phyloP scores from a whole-genome alignment of 208 protist species.

The Leishmania arabica region DNA sequence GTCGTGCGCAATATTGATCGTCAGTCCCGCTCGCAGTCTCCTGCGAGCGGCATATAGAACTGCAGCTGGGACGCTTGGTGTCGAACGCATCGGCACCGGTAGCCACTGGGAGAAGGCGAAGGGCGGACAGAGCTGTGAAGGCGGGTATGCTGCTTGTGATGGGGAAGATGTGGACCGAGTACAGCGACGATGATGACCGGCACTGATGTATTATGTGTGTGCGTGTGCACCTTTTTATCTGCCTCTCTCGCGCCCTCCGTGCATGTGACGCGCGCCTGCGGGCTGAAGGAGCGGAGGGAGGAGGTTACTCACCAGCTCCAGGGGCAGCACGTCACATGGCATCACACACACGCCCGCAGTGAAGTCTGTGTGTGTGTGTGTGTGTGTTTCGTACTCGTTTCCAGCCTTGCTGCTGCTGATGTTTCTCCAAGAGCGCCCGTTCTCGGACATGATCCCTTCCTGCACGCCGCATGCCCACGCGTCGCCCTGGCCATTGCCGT shows the following conservation, averaged over 20 bases:
- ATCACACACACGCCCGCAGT: too few species aligned
- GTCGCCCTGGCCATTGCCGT: too few species aligned
- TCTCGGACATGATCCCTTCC: too few species aligned
- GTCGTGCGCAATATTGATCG: constrained; percentile 34
- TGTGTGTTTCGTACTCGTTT: too few species aligned
- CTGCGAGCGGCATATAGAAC: neutral
- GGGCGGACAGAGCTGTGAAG: neutral
- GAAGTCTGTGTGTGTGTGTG: too few species aligned
- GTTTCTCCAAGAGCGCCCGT: too few species aligned
- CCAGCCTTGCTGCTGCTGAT: too few species aligned
- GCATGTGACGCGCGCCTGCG: neutral
- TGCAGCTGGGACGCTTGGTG: neutral
- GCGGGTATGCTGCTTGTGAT: neutral
- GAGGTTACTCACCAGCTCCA: too few species aligned
- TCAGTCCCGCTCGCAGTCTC: constrained; percentile 7
- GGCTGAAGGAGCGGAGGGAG: too few species aligned
- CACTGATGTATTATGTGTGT: neutral
- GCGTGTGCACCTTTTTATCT: neutral
- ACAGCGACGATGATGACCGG: neutral
- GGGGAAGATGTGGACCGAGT: neutral
- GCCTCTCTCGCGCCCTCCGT: neutral
- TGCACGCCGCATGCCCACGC: too few species aligned
- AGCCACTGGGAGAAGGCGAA: neutral
- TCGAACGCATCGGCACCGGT: neutral
- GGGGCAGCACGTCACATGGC: too few species aligned